Evolutionary conservation across 352 stramenopile species (phyloP), one percentile per base, ranked within the genome.

Genomic region (Phytophthora rubi): DNA sequence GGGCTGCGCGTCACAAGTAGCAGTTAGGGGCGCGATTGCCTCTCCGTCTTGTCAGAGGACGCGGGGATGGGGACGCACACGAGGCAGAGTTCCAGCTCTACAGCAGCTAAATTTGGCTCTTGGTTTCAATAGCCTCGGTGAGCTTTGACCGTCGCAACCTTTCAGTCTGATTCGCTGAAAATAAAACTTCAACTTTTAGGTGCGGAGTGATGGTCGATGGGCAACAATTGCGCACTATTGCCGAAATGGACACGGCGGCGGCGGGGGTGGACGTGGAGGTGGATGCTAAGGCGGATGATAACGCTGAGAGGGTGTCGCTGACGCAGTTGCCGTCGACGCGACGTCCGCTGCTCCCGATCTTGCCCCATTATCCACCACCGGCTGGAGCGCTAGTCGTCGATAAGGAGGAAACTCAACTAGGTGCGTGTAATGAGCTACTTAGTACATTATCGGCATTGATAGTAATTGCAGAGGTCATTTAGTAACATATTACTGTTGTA

Each of bases 361-460:
- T 82, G 4, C 72, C 69, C 6, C 45, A 55, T 3, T 61, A 78
- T 49, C 59, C 66, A 26, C 52, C 61, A 2, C 52, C 69, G 12
- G 21, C 53, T 1, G 77, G 77, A 2, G 53, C 54, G 23, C 66
- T 85, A 9, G 70, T 63, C 3, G 52, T 83, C 0, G 59, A 76
- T 30, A 67, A 64, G 47, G 75, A 82, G 37, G 62, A 72, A 6
- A 74, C 54, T 58, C 77, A 61, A 54, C 53, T 85, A 56, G 77
- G 77, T 85, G 49, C 53, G 77, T 52, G 35, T 45, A 33, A 49
- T 42, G 16, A n/a, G 16, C 42, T 23, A 16, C 42, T 30, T 30
- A 28, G 16, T 10, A 12, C 13, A 45, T 30, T 30, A 30, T 18
- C 3, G 18, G 3, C 23, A 8, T 30, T 61, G 10, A n/a, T 18